Base-by-base conservation (phyloP, 441 rosid genomes). In the Erysimum pusillum region DNA sequence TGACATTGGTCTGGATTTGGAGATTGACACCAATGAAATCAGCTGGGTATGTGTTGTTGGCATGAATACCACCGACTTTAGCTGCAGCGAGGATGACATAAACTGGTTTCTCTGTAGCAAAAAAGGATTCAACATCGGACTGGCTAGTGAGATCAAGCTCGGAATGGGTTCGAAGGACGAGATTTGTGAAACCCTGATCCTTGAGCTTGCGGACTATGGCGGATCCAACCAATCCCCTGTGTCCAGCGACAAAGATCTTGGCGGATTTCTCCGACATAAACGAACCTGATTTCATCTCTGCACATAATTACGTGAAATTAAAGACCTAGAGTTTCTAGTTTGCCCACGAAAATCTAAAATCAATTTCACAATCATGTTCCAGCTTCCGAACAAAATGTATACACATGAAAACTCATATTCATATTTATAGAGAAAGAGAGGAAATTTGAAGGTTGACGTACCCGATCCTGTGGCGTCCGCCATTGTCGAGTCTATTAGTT, bases 1-100 rank as follows among this genome's bases (percentile, higher is more conserved):
- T 87, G 20, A 95, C 95, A 46, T 95, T 91, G 81, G 98, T 95
- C 53, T 93, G 99, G 76, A 95, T 95, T 75, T 93, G 97, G 82
- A 93, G 98, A 60, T 95, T 95, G 73, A 91, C 76, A 54, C 88
- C 80, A n/a, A 96, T 93, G 87, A 96, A 96, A 77, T 96, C 97
- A 10, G 98, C 99, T 0, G 97, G 99, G 75, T 91, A 93, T 0
- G 94, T 93, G 87, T 87, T 91, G 78, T 96, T 96, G 38, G 99
- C 99, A 71, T 95, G 97, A 75, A 95, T 95, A 0, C 99, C 97
- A 0, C 97, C 99, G 8, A 93, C 98, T 82, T 95, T 95, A 1
- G 97, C 98, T 1, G 99, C 97, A 5, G 95, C 93, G 7, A 95
- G 83, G 76, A 93, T 77, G 49, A 89, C 97, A 46, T 81, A 86